A percentile compares a stretch with the other conserved stretches of the same genome.
Evolutionary conservation across 2,329 filamentous ascomycete species (phyloP).

Genomic region (Zasmidium angulare): DNA sequence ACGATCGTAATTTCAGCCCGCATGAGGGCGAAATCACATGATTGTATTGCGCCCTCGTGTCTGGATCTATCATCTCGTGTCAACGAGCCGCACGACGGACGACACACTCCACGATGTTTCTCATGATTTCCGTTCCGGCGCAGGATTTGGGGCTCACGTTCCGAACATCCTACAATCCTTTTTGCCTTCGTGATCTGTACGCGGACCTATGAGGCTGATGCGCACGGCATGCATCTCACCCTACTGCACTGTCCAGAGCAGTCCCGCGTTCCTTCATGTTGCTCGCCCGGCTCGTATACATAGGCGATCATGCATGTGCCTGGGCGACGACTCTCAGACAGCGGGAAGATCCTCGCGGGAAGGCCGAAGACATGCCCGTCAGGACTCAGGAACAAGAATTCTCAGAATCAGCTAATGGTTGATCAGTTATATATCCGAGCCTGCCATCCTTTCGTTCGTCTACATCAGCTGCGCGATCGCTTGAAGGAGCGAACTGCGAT

Average conservation of each 20-base stretch:
- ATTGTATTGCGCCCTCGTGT: too few species aligned
- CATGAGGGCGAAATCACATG: conserved; percentile 2
- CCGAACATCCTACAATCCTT: too few species aligned
- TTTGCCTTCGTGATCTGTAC: too few species aligned
- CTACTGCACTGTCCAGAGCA: not conserved
- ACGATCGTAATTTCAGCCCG: conserved; percentile 2
- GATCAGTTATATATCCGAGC: not conserved
- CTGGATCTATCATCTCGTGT: too few species aligned
- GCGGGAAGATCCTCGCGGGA: not conserved
- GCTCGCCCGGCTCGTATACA: too few species aligned
- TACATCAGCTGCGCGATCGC: not conserved
- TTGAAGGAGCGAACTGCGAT: not conserved
- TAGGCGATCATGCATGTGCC: too few species aligned
- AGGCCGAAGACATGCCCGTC: too few species aligned
- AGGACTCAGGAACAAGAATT: too few species aligned
- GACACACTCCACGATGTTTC: too few species aligned
- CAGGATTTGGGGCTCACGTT: too few species aligned
- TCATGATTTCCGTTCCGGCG: too few species aligned
- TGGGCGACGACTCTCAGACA: not conserved
- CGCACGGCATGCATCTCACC: not conserved
- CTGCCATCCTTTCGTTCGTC: not conserved
- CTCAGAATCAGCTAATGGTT: not conserved
- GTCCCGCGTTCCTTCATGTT: not conserved
- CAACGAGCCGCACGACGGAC: too few species aligned
- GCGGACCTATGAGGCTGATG: not conserved